Evolutionary conservation across 2,329 filamentous ascomycete genomes (phyloP).

Genomic region (Alternaria sp.): DNA sequence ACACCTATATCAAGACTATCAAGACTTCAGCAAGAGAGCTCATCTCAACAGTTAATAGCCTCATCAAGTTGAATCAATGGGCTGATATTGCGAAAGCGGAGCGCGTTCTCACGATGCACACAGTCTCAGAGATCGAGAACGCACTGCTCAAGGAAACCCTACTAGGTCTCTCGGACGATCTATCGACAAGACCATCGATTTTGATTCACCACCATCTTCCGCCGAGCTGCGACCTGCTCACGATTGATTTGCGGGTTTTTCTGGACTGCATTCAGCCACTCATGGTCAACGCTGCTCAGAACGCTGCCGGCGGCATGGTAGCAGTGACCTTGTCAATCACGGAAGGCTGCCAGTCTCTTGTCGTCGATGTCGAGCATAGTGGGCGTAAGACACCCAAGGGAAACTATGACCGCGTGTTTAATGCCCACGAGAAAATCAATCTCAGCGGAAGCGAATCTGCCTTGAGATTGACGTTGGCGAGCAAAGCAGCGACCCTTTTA

Average conservation of each 20-base stretch:
- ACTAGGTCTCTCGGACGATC: slow-evolving; percentile 41
- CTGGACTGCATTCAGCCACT: slow-evolving; percentile 56
- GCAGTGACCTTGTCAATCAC: slow-evolving; percentile 46
- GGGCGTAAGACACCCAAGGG: slow-evolving; percentile 52
- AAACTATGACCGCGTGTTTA: slow-evolving; percentile 54
- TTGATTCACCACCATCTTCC: slow-evolving; percentile 48
- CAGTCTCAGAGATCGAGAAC: slow-evolving; percentile 45
- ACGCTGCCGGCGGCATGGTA: slow-evolving; percentile 51
- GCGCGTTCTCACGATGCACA: slow-evolving; percentile 36
- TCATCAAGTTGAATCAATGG: slow-evolving; percentile 57
- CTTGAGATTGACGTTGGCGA: slow-evolving; percentile 56
- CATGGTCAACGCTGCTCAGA: slow-evolving; percentile 56
- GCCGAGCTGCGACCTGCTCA: slow-evolving; percentile 42
- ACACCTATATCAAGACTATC: slow-evolving; percentile 49
- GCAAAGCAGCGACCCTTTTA: slow-evolving; percentile 54
- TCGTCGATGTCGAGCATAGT: slow-evolving; percentile 56
- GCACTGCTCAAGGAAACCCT: slow-evolving; percentile 45
- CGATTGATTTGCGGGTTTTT: slow-evolving; percentile 52
- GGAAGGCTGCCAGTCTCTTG: slow-evolving; percentile 42
- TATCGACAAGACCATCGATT: slow-evolving; percentile 40
- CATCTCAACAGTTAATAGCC: slow-evolving; percentile 57
- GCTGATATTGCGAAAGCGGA: slow-evolving; percentile 43
- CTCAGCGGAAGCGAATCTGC: slow-evolving; percentile 53
- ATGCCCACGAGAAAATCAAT: slow-evolving; percentile 56
- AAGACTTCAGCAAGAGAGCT: slow-evolving; percentile 54